A percentile compares a stretch with the other conserved stretches of the same genome.
Conservation (phyloP, 1,284 basidiomycete genomes). For the Ceratobasidium sp. region DNA sequence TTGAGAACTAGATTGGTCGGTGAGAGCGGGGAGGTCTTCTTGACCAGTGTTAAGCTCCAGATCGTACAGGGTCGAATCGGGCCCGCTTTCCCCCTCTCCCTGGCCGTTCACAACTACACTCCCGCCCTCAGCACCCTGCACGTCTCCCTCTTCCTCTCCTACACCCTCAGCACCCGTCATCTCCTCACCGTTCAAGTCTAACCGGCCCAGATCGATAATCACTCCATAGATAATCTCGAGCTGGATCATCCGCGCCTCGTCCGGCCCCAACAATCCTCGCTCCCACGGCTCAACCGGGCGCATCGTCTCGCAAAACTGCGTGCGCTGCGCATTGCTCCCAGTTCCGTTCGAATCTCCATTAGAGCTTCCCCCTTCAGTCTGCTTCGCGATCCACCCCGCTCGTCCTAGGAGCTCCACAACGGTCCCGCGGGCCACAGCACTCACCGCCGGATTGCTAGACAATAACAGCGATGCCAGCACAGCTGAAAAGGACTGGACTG, state of each 20-base stretch:
- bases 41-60: background rate
- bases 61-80: slow-evolving; percentile 9
- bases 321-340: background rate
- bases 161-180: slow-evolving; percentile 13
- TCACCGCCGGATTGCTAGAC: slow-evolving; percentile 81
- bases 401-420: slow-evolving; percentile 83
- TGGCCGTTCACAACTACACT: background rate
- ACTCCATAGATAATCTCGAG: slow-evolving; percentile 86
- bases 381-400: slow-evolving; percentile 58
- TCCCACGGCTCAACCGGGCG: slow-evolving; percentile 25
- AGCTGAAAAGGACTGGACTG: slow-evolving; percentile 90
- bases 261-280: slow-evolving; percentile 8
- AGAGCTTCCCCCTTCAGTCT: slow-evolving; percentile 23
- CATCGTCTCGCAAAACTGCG: slow-evolving; percentile 32
- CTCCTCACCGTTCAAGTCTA: slow-evolving; percentile 67
- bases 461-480: slow-evolving; percentile 90
- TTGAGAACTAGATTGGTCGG: background rate
- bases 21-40: slow-evolving; percentile 13
- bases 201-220: slow-evolving; percentile 86
- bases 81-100: background rate
- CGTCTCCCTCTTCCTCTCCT: background rate
- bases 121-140: background rate
- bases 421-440: slow-evolving; percentile 79
- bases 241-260: slow-evolving; percentile 67
- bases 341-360: background rate